A percentile compares a stretch with the other conserved stretches of the same genome.
phyloP scores from a whole-genome alignment of 208 protist genomes.

The Vickermania spadyakhi region DNA sequence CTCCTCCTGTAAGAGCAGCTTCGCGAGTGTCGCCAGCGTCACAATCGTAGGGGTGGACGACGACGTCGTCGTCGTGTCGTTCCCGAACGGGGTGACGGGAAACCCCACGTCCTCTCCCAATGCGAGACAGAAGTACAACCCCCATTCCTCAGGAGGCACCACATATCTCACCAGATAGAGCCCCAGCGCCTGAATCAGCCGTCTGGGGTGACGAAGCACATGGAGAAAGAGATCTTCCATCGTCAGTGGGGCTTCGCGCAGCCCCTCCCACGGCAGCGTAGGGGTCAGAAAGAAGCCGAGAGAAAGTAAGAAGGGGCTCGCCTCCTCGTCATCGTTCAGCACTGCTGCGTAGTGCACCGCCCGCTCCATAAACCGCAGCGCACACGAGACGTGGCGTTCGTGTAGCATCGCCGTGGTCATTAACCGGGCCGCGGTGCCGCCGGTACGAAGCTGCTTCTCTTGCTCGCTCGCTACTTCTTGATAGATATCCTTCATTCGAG shows the following conservation, averaged over 20 bases:
- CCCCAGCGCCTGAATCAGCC: constrained; percentile 54
- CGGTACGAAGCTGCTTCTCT: constrained; percentile 1
- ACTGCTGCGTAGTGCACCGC: constrained; percentile 65
- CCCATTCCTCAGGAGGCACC: constrained; percentile 58
- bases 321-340: constrained; percentile 51
- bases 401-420: constrained; percentile 40
- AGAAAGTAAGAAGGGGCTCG: constrained; percentile 63
- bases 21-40: constrained; percentile 41
- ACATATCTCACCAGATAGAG: constrained; percentile 66
- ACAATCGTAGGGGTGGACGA: no score
- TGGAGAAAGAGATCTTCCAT: constrained; percentile 39
- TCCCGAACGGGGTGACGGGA: constrained; percentile 15
- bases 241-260: constrained; percentile 13
- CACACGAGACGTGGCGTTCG: constrained; percentile 31
- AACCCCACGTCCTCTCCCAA: constrained; percentile 70
- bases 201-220: constrained; percentile 58
- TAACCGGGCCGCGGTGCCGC: constrained; percentile 8
- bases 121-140: constrained; percentile 40
- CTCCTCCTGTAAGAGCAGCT: constrained; percentile 40
- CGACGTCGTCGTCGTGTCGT: constrained; percentile 42
- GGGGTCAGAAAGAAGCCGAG: constrained; percentile 28
- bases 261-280: constrained; percentile 3
- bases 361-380: constrained; percentile 59
- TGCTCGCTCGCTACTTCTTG: constrained; percentile 11
- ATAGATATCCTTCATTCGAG: neutral